These are phyloP conservation scores for Solanum neorickii DNA, from an alignment of 257 asterid species.

Conservation along the genomic window DNA sequence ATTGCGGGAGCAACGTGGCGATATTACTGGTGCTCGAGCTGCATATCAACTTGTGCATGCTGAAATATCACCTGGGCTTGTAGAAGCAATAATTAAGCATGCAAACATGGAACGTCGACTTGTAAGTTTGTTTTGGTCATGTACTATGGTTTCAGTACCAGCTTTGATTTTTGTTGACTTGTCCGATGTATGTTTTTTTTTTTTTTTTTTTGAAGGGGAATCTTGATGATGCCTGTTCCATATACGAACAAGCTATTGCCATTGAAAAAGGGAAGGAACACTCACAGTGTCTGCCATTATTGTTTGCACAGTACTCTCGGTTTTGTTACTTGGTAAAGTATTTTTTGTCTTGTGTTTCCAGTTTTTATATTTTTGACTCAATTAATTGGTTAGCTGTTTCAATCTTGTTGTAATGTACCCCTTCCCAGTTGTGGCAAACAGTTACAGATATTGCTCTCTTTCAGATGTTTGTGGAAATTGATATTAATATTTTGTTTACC, in stretches of 20 bases:
- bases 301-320: constrained; percentile 89
- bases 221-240: constrained; percentile 65
- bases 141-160: not conserved
- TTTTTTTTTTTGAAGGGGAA: constrained; percentile 52
- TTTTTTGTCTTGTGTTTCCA: not conserved
- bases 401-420: not conserved
- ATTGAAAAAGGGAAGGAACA: constrained; percentile 96
- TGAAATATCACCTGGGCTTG: constrained; percentile 92
- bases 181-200: not conserved
- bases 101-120: constrained; percentile 92
- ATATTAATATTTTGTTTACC: not conserved
- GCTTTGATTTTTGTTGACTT: not conserved
- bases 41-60: constrained; percentile 88
- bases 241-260: constrained; percentile 87
- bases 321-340: constrained; percentile 60
- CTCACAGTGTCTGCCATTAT: constrained; percentile 71
- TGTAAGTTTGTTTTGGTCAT: constrained; percentile 30
- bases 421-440: not conserved
- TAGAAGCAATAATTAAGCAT: constrained; percentile 89
- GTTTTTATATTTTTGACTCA: not conserved
- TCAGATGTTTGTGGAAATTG: not conserved
- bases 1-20: constrained; percentile 77
- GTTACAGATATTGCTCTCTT: not conserved
- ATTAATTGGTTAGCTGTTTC: not conserved
- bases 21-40: constrained; percentile 80